phyloP scores from a whole-genome alignment of 768 basidiomycete species.

The Boletus rufocinnamomeus region DNA sequence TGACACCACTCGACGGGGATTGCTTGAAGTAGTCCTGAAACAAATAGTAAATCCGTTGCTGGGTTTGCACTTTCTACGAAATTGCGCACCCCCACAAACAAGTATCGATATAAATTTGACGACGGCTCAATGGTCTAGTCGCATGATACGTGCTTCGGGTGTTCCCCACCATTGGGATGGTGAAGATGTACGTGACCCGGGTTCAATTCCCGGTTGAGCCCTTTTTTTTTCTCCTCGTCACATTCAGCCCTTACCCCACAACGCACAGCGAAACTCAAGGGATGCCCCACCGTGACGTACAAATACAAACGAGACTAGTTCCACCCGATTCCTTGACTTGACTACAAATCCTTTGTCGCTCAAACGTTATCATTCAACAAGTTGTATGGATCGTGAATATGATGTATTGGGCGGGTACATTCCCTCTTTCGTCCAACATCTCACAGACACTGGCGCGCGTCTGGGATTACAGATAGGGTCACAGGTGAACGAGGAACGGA shows the following conservation, averaged over 20 bases:
- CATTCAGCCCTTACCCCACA: neutral
- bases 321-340: constrained; percentile 1
- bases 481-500: neutral
- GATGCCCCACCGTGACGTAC: constrained; percentile 16
- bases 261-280: constrained; percentile 9
- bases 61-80: too few relatives aligned
- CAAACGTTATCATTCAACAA: neutral
- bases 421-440: constrained; percentile 29
- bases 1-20: too few relatives aligned
- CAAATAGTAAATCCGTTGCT: neutral
- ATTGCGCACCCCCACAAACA: neutral
- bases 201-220: constrained; percentile 39
- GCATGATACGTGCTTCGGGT: constrained; percentile 41
- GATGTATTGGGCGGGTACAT: constrained; percentile 26
- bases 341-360: neutral
- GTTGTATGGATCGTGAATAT: constrained; percentile 16
- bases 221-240: constrained; percentile 15
- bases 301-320: neutral
- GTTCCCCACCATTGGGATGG: constrained; percentile 27
- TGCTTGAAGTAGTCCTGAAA: neutral
- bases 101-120: neutral
- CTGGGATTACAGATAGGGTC: constrained; percentile 11
- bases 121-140: constrained; percentile 39
- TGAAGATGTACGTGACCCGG: constrained; percentile 40
- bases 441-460: constrained; percentile 28